phyloP scores from a whole-genome alignment of 108 stramenopile species.

The Epipyxis sp. region DNA sequence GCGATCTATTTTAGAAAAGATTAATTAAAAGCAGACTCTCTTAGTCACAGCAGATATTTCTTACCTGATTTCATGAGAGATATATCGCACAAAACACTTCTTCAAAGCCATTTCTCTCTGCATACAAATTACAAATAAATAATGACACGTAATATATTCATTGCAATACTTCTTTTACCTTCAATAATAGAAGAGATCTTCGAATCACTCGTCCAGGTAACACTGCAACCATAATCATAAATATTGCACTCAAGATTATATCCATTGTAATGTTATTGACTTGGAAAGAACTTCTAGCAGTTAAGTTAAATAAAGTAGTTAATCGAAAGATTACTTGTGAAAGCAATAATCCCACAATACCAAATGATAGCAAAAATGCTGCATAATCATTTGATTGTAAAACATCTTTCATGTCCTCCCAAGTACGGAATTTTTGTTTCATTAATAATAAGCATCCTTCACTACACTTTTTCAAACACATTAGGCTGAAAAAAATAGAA shows the following conservation, averaged over 20 bases:
- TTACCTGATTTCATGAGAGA: conserved; percentile 24
- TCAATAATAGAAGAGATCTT: neutral
- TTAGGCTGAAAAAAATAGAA: neutral
- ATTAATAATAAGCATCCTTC: neutral
- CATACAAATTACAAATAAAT: no score
- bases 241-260: neutral
- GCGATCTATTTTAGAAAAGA: no score
- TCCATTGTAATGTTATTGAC: neutral
- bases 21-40: no score
- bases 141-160: no score
- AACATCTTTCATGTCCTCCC: neutral
- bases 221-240: neutral
- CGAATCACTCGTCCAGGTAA: neutral
- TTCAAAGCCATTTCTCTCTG: conserved; percentile 14
- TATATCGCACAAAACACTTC: conserved; percentile 17
- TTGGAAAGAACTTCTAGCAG: neutral
- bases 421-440: neutral
- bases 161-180: neutral
- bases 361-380: neutral
- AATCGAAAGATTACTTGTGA: neutral
- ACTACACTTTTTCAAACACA: neutral
- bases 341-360: neutral
- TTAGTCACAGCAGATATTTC: no score
- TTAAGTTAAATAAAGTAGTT: neutral
- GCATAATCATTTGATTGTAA: neutral